These are phyloP conservation scores for Harringtonia lauricola DNA, from an alignment of 2,329 filamentous ascomycete genomes.

Conservation along the genomic window DNA sequence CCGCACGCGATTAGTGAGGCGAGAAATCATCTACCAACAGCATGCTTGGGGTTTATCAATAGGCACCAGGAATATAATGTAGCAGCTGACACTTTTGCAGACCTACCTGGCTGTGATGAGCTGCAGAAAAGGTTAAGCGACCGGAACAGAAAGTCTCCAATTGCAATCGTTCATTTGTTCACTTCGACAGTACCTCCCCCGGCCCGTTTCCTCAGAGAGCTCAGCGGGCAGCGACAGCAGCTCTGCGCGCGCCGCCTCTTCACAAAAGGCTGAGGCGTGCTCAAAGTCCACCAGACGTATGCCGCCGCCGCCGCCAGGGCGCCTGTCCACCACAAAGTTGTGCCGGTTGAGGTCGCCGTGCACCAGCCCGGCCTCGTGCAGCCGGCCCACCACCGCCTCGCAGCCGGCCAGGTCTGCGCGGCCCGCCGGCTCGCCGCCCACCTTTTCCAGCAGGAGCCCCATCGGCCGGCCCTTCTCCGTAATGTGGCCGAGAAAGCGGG, in stretches of 20 bases:
- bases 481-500: background rate
- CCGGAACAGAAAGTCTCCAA: too few relatives aligned
- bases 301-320: background rate
- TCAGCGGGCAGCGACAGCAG: background rate
- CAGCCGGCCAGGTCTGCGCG: background rate
- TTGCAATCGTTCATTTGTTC: too few relatives aligned
- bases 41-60: too few relatives aligned
- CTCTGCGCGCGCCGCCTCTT: background rate
- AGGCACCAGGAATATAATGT: too few relatives aligned
- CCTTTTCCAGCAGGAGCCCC: background rate
- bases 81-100: too few relatives aligned
- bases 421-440: background rate
- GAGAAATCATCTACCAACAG: too few relatives aligned
- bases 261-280: background rate
- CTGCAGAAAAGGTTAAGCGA: too few relatives aligned
- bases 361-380: background rate
- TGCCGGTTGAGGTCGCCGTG: background rate
- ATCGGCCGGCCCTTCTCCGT: background rate
- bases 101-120: too few relatives aligned
- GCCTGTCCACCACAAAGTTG: background rate
- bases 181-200: background rate
- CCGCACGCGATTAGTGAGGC: too few relatives aligned
- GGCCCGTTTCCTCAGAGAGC: background rate
- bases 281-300: slow-evolving; percentile 1
- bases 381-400: background rate